Evolutionary conservation across 2,329 filamentous ascomycete genomes (phyloP), one percentile per base, ranked within the genome.

Genomic region (Venturia effusa): DNA sequence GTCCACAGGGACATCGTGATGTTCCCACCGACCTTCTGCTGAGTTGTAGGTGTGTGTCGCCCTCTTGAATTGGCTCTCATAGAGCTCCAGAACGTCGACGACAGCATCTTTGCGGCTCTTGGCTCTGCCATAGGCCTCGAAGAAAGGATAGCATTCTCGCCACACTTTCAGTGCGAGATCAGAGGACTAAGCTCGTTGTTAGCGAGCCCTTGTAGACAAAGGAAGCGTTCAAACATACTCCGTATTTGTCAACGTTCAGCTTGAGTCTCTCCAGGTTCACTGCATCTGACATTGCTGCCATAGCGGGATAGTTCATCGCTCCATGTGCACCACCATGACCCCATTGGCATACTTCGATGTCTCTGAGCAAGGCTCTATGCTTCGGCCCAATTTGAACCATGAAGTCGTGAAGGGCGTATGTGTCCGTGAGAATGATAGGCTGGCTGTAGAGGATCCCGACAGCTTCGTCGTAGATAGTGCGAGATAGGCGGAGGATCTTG

Each of bases 341-440:
- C 61, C 61, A 63, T n/a, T 63, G 22, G 15, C 40, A 43, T 19
- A 63, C 43, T 22, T 63, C 61, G 11, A 63, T 24, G 19, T 63
- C 61, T 24, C 41, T 43, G 2, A 63, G 48, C 13, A 43, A 22
- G 30, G 43, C 6, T n/a, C 43, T 43, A 27, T 48, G 40, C 61
- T 48, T 63, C 10, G 61, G 61, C 10, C 48, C 61, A 55, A 63
- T 55, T 15, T 32, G 27, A 39, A 34, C 32, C 32, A 55, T 27
- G 48, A 63, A 63, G 43, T 54, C 41, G 34, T 63, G 61, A n/a
- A 55, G 48, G 4, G 43, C 39, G 15, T 63, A 34, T 17, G 61
- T 63, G 48, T 63, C 61, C 19, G 48, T 48, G n/a, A 54, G 51
- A 11, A 40, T 34, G 43, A 63, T 10, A 4, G 40, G 40, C 27